phyloP scores from a whole-genome alignment of 2,329 filamentous ascomycete genomes.

The Fusarium continuum region DNA sequence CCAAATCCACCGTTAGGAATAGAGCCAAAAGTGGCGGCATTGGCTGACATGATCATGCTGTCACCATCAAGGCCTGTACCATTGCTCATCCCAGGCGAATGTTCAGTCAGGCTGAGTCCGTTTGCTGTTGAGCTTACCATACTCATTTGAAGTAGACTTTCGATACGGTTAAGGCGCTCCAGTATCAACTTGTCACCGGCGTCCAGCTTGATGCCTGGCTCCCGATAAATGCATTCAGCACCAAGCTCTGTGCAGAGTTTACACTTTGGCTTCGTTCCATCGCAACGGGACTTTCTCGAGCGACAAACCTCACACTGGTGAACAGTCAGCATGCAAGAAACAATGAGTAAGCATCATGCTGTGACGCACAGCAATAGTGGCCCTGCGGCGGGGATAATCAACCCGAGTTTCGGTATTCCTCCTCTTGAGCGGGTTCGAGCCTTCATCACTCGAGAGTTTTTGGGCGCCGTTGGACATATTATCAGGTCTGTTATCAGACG shows the following conservation, averaged over 20 bases:
- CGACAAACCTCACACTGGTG: conserved; percentile 81
- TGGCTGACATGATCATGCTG: conserved; percentile 56
- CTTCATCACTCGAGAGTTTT: conserved; percentile 60
- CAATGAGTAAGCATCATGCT: not conserved
- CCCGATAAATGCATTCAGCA: conserved; percentile 84
- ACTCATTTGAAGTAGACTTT: conserved; percentile 78
- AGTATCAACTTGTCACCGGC: conserved; percentile 87
- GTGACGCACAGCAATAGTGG: conserved; percentile 70
- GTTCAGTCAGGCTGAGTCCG: conserved; percentile 65
- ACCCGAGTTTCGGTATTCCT: conserved; percentile 69
- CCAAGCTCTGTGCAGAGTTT: conserved; percentile 84
- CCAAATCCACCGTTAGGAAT: conserved; percentile 73
- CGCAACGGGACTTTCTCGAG: conserved; percentile 81
- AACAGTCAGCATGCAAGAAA: conserved; percentile 27
- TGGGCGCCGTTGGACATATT: conserved; percentile 55
- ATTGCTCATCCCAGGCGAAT: conserved; percentile 72
- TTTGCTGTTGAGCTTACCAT: conserved; percentile 62
- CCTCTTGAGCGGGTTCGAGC: conserved; percentile 67
- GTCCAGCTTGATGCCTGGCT: conserved; percentile 87
- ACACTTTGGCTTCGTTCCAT: conserved; percentile 83
- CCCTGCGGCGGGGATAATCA: conserved; percentile 71
- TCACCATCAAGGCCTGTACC: conserved; percentile 69
- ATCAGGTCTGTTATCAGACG: conserved; percentile 59
- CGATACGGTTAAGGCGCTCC: conserved; percentile 79
- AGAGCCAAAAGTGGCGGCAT: conserved; percentile 58